phyloP scores from a whole-genome alignment of 345 rosid genomes.

The Gossypium anomalum region DNA sequence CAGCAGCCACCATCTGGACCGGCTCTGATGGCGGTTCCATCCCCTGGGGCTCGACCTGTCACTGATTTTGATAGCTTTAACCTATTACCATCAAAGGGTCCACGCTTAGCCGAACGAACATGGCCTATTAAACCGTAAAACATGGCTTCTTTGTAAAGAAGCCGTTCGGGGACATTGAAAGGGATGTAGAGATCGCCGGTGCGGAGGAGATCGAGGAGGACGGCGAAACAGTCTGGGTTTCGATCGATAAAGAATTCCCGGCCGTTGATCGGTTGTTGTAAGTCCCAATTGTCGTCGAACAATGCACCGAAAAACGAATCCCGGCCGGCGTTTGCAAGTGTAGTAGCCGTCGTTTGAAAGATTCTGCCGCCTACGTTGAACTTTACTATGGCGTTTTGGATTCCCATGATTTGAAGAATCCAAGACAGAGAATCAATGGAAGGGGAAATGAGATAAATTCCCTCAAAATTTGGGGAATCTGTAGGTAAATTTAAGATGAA shows the following conservation, averaged over 20 bases:
- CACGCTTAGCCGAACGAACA: constrained; percentile 75
- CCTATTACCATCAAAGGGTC: constrained; percentile 76
- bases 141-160: constrained; percentile 70
- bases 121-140: constrained; percentile 80
- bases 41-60: constrained; percentile 83
- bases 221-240: constrained; percentile 84
- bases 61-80: constrained; percentile 50
- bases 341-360: constrained; percentile 86
- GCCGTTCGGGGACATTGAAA: constrained; percentile 55
- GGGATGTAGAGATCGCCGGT: constrained; percentile 88
- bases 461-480: constrained; percentile 25
- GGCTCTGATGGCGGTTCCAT: constrained; percentile 90
- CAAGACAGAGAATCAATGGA: constrained; percentile 1
- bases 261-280: constrained; percentile 20
- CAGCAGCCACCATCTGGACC: constrained; percentile 95
- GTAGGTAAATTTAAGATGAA: not conserved
- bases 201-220: constrained; percentile 94
- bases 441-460: not conserved
- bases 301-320: constrained; percentile 81
- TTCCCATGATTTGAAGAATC: constrained; percentile 45
- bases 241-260: constrained; percentile 66
- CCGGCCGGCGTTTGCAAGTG: constrained; percentile 87
- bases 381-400: constrained; percentile 60
- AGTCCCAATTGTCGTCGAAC: constrained; percentile 75
- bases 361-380: constrained; percentile 89